Base-by-base conservation (phyloP, 371 early-diverging fungal genomes). In the Dinochytrium kinnereticum region DNA sequence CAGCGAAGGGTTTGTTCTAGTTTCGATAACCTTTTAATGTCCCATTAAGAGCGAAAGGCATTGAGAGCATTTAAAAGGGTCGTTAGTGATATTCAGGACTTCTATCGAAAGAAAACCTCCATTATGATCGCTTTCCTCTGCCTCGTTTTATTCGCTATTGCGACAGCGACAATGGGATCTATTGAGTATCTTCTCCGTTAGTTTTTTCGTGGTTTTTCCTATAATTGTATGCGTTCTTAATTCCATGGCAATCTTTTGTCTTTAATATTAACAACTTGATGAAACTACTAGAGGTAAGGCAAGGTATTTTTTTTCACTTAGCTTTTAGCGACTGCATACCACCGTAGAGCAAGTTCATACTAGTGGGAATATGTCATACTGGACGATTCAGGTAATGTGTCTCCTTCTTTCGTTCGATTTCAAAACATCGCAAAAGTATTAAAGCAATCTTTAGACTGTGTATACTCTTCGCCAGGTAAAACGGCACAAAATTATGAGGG, bases 341-440 rank as follows among this genome's bases (percentile, higher is more conserved):
- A 61, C 61, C 5, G 61, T 61, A 34, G 36, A 61, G 13, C 61
- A 61, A 24, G 61, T 61, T 34, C 61, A 61, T 34, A 37, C 37
- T 2, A 61, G 61, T 26, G 61, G 36, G 10, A 61, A 61, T 37
- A 61, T 61, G 61, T 61, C 61, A 5, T 61, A 15, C 36, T 61
- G 61, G 61, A 36, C 61, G 2, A 10, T 61, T 15, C 13, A 34
- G 61, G 37, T 61, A 5, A 15, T 13, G 61, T 61, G 10, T 30
- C 26, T 55, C 13, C 21, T 44, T 44, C 21, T 44, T 21, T 44
- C 21, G 13, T 44, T 21, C 10, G 21, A 21, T 44, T 44, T 10
- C 49, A 13, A 44, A n/a, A n/a, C n/a, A n/a, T n/a, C n/a, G n/a
- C n/a, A n/a, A n/a, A n/a, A n/a, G n/a, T n/a, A n/a, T n/a, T n/a